Conservation (phyloP, 345 rosid species). For the Diplotaxis tenuifolia region DNA sequence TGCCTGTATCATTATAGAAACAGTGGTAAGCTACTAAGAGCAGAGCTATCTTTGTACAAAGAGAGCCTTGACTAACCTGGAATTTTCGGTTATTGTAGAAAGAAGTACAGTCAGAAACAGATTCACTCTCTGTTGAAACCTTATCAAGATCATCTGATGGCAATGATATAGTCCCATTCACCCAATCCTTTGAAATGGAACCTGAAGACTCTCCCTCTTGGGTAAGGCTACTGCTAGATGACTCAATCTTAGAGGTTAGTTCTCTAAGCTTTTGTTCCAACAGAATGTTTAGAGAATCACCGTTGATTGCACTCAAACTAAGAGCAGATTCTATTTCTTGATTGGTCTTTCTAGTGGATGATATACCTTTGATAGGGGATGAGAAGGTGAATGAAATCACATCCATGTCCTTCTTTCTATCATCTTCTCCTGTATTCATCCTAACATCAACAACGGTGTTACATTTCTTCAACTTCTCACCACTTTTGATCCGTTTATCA, state of each 20-base stretch:
- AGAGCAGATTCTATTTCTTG: conserved; percentile 21
- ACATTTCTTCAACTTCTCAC: conserved; percentile 44
- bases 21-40: conserved; percentile 11
- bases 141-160: conserved; percentile 41
- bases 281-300: conserved; percentile 59
- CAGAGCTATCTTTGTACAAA: background rate
- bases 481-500: conserved; percentile 38
- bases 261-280: conserved; percentile 81
- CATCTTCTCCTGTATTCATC: conserved; percentile 30
- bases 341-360: conserved; percentile 31
- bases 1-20: no score
- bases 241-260: conserved; percentile 58
- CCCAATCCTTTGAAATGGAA: conserved; percentile 41
- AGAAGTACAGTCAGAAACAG: conserved; percentile 45
- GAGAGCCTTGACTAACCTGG: conserved; percentile 49
- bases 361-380: conserved; percentile 59
- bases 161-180: conserved; percentile 27
- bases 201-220: conserved; percentile 43
- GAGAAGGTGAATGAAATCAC: conserved; percentile 89
- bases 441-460: conserved; percentile 37
- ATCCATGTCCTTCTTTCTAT: conserved; percentile 55
- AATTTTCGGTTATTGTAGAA: conserved; percentile 38
- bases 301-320: conserved; percentile 41
- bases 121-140: conserved; percentile 31
- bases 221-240: conserved; percentile 50